Base-by-base conservation (phyloP, 1,284 basidiomycete species). In the Malassezia pachydermatis region DNA sequence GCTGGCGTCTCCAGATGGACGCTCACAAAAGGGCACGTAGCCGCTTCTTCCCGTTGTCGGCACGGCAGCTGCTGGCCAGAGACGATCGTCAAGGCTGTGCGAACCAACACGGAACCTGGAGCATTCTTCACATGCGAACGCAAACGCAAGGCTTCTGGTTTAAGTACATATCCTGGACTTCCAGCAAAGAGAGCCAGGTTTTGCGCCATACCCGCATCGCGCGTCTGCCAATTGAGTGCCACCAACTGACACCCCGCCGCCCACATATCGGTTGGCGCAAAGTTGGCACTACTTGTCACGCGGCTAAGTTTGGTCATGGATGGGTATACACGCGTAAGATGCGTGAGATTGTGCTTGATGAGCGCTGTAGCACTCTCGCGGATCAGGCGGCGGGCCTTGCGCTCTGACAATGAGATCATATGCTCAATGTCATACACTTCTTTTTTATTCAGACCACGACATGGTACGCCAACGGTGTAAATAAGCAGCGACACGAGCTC, bases 211-310 rank as follows among this genome's bases (percentile, higher is more conserved):
- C 66, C 65, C 3, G 67, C 27, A 37, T 64, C 67, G 5, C 48
- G 83, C 0, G 89, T 98, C 73, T 99, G 94, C 86, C 89, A 96
- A 72, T 99, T 99, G 54, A 98, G 78, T 5, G 94, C 88, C 0
- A 94, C 89, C n/a, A 98, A 73, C 73, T 98, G 92, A 14, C 83
- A 82, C 0, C 92, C 92, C 0, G 82, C 81, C 0, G 81, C 80
- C 92, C 92, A 99, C 72, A 82, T 88, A 30, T 83, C 79, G 72
- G 86, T 81, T 4, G 92, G 92, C 58, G 85, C 79, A 67, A 84
- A 96, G 72, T 99, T 99, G 19, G 83, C 63, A 40, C 67, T 70
- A 10, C 54, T 54, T 32, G 60, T 64, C 35, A 66, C 37, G 5
- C 65, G 51, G 22, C 59, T 60, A 22, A 67, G 55, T 45, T 58